These are phyloP conservation scores for Nematodospora valgi DNA, from an alignment of 805 yeast genomes.

Conservation along the genomic window DNA sequence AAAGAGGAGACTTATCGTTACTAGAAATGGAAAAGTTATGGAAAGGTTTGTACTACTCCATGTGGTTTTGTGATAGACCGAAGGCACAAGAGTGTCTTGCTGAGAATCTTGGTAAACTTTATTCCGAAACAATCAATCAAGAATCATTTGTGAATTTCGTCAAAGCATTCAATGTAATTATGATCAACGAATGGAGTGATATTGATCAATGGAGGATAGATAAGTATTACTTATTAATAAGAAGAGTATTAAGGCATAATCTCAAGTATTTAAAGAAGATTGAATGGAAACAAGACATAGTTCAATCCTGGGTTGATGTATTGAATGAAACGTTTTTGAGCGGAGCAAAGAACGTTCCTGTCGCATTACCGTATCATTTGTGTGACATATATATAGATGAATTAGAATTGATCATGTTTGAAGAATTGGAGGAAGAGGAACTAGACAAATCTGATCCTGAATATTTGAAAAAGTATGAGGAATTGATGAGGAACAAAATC, in stretches of 20 bases:
- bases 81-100: slow-evolving; percentile 87
- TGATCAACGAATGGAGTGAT: slow-evolving; percentile 76
- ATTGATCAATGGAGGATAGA: slow-evolving; percentile 87
- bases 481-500: slow-evolving; percentile 17
- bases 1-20: slow-evolving; percentile 35
- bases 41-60: slow-evolving; percentile 92
- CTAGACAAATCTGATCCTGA: slow-evolving; percentile 40
- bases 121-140: slow-evolving; percentile 39
- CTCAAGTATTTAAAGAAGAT: slow-evolving; percentile 52
- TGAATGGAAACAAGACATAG: slow-evolving; percentile 51
- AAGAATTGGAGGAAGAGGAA: slow-evolving; percentile 43
- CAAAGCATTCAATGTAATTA: slow-evolving; percentile 77
- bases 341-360: slow-evolving; percentile 58
- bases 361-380: slow-evolving; percentile 79
- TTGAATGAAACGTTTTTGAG: slow-evolving; percentile 48
- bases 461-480: slow-evolving; percentile 29
- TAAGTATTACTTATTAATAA: slow-evolving; percentile 75
- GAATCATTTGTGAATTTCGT: slow-evolving; percentile 50
- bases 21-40: slow-evolving; percentile 79
- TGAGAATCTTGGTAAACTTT: slow-evolving; percentile 59
- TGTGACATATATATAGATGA: slow-evolving; percentile 85
- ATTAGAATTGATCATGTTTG: slow-evolving; percentile 62
- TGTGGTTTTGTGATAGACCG: slow-evolving; percentile 97
- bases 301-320: slow-evolving; percentile 44
- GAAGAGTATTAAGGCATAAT: slow-evolving; percentile 69